Evolutionary conservation across 495 filamentous ascomycete genomes (phyloP), one percentile per base, ranked within the genome.

Genomic region (Penicillium macrosclerotiorum): DNA sequence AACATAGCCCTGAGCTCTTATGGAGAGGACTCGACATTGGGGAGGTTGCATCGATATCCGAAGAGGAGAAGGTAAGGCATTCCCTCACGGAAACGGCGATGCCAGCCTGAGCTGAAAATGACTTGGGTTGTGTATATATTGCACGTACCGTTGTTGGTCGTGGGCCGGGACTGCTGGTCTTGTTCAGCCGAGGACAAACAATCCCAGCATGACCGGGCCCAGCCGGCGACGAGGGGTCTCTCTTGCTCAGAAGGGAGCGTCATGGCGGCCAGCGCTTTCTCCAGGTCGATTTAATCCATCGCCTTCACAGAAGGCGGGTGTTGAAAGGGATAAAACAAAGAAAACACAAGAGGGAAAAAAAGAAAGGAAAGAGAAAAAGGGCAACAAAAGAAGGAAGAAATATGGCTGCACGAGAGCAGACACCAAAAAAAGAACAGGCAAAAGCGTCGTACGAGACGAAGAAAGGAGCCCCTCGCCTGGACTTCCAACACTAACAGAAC

Each of bases 261-360:
- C 63, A 68, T 73, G 37, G 67, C 69, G 72, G 50, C 67, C 71
- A 66, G 65, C 70, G 69, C 68, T 55, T 58, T 30, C n/a, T n/a
- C n/a, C n/a, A n/a, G n/a, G 38, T 53, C 35, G 45, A 43, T 35
- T 48, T 57, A 59, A 54, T 57, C 65, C 63, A 67, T 68, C 46
- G 52, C 59, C 55, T 52, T 53, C 25, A 34, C 46, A 9, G 42
- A 47, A 56, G 38, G 58, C 40, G 20, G 40, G 29, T 37, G 24
- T 23, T 12, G 24, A 52, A 24, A 49, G 34, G 37, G 17, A 47
- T 19, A 42, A 48, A 19, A 27, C 42, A 50, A 37, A 50, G 29
- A 42, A 52, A 47, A 42, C 32, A 48, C 47, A 14, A 29, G 31
- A 45, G 26, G 14, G 30, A 29, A 47, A 35, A 27, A 23, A 40